Base-by-base conservation (phyloP, 2,329 filamentous ascomycete species). In the Diaporthe vexans region DNA sequence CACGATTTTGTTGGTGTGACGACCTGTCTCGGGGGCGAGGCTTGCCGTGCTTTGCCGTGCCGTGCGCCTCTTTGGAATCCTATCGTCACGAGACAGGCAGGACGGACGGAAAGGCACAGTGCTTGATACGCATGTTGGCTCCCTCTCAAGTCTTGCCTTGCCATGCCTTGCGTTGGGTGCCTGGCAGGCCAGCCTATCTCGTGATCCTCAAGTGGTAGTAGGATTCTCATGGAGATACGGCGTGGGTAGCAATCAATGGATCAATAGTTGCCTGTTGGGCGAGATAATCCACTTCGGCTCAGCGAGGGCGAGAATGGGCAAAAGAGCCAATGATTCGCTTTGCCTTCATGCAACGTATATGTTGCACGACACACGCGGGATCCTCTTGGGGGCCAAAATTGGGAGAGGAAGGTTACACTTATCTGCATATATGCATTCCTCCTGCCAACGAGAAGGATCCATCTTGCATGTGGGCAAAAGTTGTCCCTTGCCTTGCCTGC, bases 381-480 rank as follows among this genome's bases (percentile, higher is more conserved):
- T 37, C n/a, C 63, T 26, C 52, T 21, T 68, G 46, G 63, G 63
- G 63, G 48, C 63, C 8, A 46, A 54, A 68, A 40, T 17, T 0
- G 11, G 2, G 9, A 24, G 1, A 37, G 3, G 13, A 17, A 21
- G n/a, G 63, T 68, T 40, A 54, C 63, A 58, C 56, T 5, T 24
- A 11, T 8, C n/a, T 43, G 40, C 56, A 4, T 37, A 35, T n/a
- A 58, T 37, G 29, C 33, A 24, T 51, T 52, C 19, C 46, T 52
- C 13, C 13, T 33, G 6, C 29, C 63, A 37, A 10, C n/a, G 8
- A 26, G 63, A 11, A 54, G 46, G 63, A 43, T 43, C 40, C 40
- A 68, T 68, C 19, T 29, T 68, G 63, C 63, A 54, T 54, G 63
- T 54, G 63, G 63, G 48, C 9, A 37, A 33, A 63, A 15, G 13